Evolutionary conservation across 768 basidiomycete species (phyloP).

Genomic region (Russula olivacea): DNA sequence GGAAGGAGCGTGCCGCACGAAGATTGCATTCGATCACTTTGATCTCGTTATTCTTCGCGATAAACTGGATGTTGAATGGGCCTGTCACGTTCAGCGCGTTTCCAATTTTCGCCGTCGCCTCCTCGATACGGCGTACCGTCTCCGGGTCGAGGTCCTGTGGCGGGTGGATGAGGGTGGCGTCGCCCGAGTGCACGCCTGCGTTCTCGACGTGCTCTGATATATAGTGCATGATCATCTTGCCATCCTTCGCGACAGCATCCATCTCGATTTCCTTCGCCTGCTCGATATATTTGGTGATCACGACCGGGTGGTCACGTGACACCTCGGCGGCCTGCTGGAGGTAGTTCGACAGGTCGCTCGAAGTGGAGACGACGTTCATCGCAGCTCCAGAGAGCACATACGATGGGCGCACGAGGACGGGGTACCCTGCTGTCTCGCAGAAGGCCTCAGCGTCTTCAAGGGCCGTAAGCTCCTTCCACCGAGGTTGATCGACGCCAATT

Average conservation of each 20-base stretch:
- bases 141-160: constrained; percentile 97
- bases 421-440: constrained; percentile 91
- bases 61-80: constrained; percentile 99
- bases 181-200: constrained; percentile 97
- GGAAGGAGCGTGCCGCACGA: constrained; percentile 95
- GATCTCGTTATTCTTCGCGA: constrained; percentile 99
- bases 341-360: constrained; percentile 86
- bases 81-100: constrained; percentile 97
- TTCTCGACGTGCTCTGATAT: constrained; percentile 99
- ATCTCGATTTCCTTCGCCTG: constrained; percentile 99
- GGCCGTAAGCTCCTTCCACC: constrained; percentile 94
- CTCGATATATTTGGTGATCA: constrained; percentile 99
- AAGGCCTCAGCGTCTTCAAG: constrained; percentile 83
- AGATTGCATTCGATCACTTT: constrained; percentile 99
- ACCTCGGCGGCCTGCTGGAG: constrained; percentile 93
- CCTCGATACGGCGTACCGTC: constrained; percentile 93
- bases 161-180: constrained; percentile 95
- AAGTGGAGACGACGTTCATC: constrained; percentile 98
- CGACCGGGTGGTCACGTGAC: constrained; percentile 93
- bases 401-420: constrained; percentile 93
- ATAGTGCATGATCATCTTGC: constrained; percentile 99
- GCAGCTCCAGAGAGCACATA: constrained; percentile 99
- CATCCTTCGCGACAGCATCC: constrained; percentile 96
- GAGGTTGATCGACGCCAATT: constrained; percentile 96
- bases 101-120: constrained; percentile 96